A percentile compares a stretch with the other conserved stretches of the same genome.
Conservation (phyloP, 2,329 filamentous ascomycete genomes). For the Raffaelea albimanens region DNA sequence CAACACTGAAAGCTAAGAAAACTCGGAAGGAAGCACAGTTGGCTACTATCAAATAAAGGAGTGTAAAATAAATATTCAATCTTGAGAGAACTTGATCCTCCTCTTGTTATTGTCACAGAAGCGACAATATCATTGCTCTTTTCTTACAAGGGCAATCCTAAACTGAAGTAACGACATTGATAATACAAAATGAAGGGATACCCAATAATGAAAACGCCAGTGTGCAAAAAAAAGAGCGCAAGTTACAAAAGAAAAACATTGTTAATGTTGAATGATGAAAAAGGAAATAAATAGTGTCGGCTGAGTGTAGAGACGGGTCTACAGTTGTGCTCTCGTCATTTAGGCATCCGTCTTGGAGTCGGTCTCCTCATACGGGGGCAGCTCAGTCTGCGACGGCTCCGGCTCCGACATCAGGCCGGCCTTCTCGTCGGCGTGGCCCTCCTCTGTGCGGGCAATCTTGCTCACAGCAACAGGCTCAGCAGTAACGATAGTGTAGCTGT, state of each 20-base stretch:
- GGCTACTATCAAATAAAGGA: no score
- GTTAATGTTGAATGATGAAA: neutral
- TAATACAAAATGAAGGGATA: neutral
- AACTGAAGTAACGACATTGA: no score
- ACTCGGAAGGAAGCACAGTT: no score
- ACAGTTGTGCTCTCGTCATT: neutral
- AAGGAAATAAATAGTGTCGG: no score
- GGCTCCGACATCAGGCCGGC: slow-evolving; percentile 33
- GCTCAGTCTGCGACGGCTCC: slow-evolving; percentile 16
- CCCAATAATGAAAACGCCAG: neutral
- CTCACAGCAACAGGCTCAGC: neutral
- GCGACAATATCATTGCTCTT: no score
- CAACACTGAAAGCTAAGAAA: no score
- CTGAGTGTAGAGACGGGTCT: neutral
- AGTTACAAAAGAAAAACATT: neutral
- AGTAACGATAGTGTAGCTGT: neutral
- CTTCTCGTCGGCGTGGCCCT: slow-evolving; percentile 36
- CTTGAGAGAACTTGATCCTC: no score
- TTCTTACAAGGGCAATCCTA: no score
- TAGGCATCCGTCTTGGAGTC: slow-evolving; percentile 12
- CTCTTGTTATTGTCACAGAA: no score
- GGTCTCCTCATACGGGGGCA: slow-evolving; percentile 15
- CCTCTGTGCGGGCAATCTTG: slow-evolving; percentile 29
- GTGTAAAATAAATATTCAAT: no score
- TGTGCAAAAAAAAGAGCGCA: neutral